Conservation (phyloP, 1,284 basidiomycete genomes). For the Gomphus bonarii region DNA sequence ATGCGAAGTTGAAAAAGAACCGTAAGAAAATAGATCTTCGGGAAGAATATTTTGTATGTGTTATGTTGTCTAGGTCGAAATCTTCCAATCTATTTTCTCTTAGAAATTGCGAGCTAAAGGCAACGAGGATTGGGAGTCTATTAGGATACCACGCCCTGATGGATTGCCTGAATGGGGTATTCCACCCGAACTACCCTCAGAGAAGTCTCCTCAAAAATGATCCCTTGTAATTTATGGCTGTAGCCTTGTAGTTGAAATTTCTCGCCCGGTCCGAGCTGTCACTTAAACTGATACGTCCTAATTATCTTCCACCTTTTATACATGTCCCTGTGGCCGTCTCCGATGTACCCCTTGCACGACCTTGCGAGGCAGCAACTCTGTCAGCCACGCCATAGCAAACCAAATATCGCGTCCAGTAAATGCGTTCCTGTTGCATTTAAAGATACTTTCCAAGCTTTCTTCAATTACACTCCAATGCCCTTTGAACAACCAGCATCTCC, state of each 20-base stretch:
- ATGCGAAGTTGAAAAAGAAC: constrained; percentile 68
- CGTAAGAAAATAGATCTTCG: constrained; percentile 86
- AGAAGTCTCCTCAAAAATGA: neutral
- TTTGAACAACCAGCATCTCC: constrained; percentile 58
- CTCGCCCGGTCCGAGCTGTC: neutral
- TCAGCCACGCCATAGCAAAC: neutral
- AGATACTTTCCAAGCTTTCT: neutral
- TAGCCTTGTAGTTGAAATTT: neutral
- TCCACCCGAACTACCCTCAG: constrained; percentile 29
- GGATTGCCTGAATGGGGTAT: constrained; percentile 87
- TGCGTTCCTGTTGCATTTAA: neutral
- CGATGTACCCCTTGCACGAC: too few relatives aligned
- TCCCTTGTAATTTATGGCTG: neutral
- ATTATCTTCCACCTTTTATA: too few relatives aligned
- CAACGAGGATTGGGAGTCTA: constrained; percentile 80
- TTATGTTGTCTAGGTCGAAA: neutral
- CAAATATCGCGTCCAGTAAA: neutral
- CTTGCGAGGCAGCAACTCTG: too few relatives aligned
- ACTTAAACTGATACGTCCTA: neutral
- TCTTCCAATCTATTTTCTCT: constrained; percentile 3
- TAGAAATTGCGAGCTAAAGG: constrained; percentile 56
- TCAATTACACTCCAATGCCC: constrained; percentile 29
- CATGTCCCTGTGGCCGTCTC: too few relatives aligned
- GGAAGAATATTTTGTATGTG: constrained; percentile 91
- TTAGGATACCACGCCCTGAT: constrained; percentile 71